phyloP scores from a whole-genome alignment of 129 eudicot genomes.

The Calendula officinalis region DNA sequence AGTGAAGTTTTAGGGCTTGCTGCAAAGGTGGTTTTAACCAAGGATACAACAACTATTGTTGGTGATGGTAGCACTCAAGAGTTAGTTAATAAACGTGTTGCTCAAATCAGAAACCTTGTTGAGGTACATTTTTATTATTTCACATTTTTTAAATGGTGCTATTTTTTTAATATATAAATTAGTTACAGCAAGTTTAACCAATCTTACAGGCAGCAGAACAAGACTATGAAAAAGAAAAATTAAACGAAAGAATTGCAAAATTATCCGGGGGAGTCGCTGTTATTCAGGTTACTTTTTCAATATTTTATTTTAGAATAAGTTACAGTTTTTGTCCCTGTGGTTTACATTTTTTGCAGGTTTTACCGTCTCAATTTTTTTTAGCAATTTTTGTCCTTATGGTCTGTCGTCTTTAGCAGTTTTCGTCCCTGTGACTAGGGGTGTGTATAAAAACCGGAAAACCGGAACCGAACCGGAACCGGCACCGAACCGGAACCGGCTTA shows the following conservation, averaged over 20 bases:
- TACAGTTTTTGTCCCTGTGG: no score
- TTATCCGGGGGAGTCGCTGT: slow-evolving; percentile 78
- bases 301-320: neutral
- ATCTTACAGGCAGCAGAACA: slow-evolving; percentile 60
- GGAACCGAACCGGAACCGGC: no score
- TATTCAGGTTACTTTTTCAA: slow-evolving; percentile 44
- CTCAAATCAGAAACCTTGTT: slow-evolving; percentile 56
- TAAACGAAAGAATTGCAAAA: slow-evolving; percentile 78
- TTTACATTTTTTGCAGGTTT: no score
- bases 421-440: no score
- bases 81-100: slow-evolving; percentile 53
- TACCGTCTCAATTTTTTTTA: no score
- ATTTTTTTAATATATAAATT: neutral
- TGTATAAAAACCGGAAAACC: no score
- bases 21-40: slow-evolving; percentile 62
- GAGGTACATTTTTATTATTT: slow-evolving; percentile 40
- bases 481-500: no score
- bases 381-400: no score
- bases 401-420: no score
- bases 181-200: neutral
- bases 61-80: slow-evolving; percentile 85
- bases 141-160: neutral
- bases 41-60: slow-evolving; percentile 70
- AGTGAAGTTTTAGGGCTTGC: slow-evolving; percentile 72
- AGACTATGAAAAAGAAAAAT: slow-evolving; percentile 62